Evolutionary conservation across 2,329 filamentous ascomycete species (phyloP).

Genomic region (Berkeleyomyces basicola): DNA sequence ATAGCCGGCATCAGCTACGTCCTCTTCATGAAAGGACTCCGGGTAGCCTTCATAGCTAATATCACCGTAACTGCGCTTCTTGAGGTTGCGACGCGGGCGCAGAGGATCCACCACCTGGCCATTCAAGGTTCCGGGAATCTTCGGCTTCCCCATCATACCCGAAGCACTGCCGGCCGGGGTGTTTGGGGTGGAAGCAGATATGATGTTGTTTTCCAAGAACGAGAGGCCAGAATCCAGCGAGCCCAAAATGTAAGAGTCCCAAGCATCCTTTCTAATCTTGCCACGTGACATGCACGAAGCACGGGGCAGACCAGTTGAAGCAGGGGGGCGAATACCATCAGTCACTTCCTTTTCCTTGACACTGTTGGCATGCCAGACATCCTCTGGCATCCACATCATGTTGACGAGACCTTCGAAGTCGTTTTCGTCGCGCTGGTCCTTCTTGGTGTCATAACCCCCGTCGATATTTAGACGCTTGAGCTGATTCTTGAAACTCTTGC

Average conservation of each 20-base stretch:
- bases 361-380: conserved; percentile 39
- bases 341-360: conserved; percentile 38
- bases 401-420: conserved; percentile 35
- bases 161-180: conserved; percentile 6
- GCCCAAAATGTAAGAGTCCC: conserved; percentile 15
- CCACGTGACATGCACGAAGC: conserved; percentile 43
- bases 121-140: neutral
- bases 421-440: conserved; percentile 36
- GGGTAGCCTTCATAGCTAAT: conserved; percentile 59
- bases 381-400: conserved; percentile 34
- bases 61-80: conserved; percentile 63
- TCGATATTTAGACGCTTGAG: conserved; percentile 46
- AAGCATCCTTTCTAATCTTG: conserved; percentile 14
- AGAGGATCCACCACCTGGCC: conserved; percentile 23
- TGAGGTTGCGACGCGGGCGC: conserved; percentile 47
- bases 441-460: conserved; percentile 44
- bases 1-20: conserved; percentile 44
- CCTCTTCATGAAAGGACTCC: conserved; percentile 55
- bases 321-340: conserved; percentile 32
- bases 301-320: conserved; percentile 28
- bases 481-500: conserved; percentile 53
- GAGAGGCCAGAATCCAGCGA: conserved; percentile 4
- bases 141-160: neutral
- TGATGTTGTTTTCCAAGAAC: conserved; percentile 2
- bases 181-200: conserved; percentile 5